Evolutionary conservation across 192 early-diverging fungal species (phyloP).

Genomic region (Rhizoclosmatium sp.): DNA sequence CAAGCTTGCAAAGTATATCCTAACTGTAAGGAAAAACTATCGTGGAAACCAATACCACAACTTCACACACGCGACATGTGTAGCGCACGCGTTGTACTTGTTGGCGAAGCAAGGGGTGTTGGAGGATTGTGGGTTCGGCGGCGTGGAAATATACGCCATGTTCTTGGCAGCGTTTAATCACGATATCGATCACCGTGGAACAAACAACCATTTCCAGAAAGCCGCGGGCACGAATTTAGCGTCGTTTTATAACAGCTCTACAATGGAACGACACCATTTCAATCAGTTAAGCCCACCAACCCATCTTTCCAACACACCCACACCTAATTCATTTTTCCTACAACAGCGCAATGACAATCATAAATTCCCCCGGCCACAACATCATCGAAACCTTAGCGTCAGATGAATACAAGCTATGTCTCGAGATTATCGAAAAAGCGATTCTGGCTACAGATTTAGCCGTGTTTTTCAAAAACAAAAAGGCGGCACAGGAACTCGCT

Average conservation of each 20-base stretch:
- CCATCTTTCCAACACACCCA: not conserved
- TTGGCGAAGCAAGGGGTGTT: slow-evolving; percentile 22
- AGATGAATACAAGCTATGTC: slow-evolving; percentile 41
- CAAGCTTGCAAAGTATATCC: slow-evolving; percentile 46
- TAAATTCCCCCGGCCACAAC: slow-evolving; percentile 48
- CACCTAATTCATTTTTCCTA: not conserved
- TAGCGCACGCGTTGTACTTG: slow-evolving; percentile 49
- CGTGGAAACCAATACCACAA: slow-evolving; percentile 56
- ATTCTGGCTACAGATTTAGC: slow-evolving; percentile 58
- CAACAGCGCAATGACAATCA: slow-evolving; percentile 46
- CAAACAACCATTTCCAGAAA: slow-evolving; percentile 58
- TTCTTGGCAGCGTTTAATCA: slow-evolving; percentile 55
- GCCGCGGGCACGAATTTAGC: slow-evolving; percentile 50
- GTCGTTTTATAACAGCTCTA: slow-evolving; percentile 47
- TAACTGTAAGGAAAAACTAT: slow-evolving; percentile 57
- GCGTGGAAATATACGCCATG: slow-evolving; percentile 55
- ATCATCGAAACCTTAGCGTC: slow-evolving; percentile 41
- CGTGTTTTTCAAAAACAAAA: slow-evolving; percentile 51
- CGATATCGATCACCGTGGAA: slow-evolving; percentile 62
- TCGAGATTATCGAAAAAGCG: slow-evolving; percentile 48
- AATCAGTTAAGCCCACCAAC: slow-evolving; percentile 39
- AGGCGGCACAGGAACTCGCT: slow-evolving; percentile 37
- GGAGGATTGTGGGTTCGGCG: slow-evolving; percentile 19
- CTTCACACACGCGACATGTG: slow-evolving; percentile 55
- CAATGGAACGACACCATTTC: slow-evolving; percentile 59